Base-by-base conservation (phyloP, 2,329 filamentous ascomycete species). In the Colletotrichum sp. region DNA sequence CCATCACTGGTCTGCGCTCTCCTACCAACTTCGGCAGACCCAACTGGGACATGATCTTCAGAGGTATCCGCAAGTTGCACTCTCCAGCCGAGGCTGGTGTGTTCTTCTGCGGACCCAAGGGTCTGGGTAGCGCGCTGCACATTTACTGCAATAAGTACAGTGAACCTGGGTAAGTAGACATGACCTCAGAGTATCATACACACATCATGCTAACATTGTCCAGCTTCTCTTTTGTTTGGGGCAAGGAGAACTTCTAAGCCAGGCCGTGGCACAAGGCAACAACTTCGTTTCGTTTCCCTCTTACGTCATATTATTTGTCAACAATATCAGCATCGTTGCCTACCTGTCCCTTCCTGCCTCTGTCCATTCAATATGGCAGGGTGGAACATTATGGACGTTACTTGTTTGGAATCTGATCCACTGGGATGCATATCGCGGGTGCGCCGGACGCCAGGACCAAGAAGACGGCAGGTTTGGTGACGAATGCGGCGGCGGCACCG, bases 41-140 rank as follows among this genome's bases (percentile, higher is more conserved):
- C 18, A 96, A 97, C 86, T 97, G 95, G 95, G 94, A 97, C 82
- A 95, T 95, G 91, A 95, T 98, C 81, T 97, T 97, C 87, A 91
- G 94, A 78, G 93, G 93, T 71, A 95, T 98, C 82, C 89, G 95
- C 81, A 96, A 96, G 85, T 91, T 97, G 78, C 94, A 95, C 82
- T 87, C 89, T 7, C 93, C 94, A 3, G 92, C 92, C 63, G 93
- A 95, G 85, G 93, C 92, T 3, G 94, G 94, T 79, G 94, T 95
- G 21, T 95, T 97, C 88, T 97, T 96, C 88, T 97, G 95, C 82
- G 95, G 95, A 0, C 95, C 95, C 39, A 96, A 96, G 86, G 92
- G 91, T 1, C 85, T 96, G 78, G 95, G 95, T 67, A 95, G 93
- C 82, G 87, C 92, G 76, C 85, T 97, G 82, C 95, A 97, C 81